phyloP scores from a whole-genome alignment of 345 rosid genomes.

The Citrus unshiu region DNA sequence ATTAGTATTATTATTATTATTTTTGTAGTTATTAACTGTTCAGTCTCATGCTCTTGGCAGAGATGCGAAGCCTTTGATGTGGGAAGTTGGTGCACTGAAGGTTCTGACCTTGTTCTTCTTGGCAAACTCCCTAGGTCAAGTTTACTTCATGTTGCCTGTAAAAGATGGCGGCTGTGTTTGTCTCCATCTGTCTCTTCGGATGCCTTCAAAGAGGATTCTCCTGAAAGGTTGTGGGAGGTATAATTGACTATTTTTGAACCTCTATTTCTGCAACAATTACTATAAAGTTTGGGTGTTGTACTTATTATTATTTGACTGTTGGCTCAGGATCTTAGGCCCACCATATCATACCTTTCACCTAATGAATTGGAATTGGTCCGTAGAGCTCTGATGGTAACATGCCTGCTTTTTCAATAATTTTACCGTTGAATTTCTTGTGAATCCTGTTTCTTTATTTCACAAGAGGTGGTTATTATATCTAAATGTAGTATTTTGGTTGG shows the following conservation, averaged over 20 bases:
- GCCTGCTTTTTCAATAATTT: conserved; percentile 11
- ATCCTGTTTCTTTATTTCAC: background rate
- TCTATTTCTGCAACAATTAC: background rate
- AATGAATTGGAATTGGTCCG: conserved; percentile 81
- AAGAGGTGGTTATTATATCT: conserved; percentile 14
- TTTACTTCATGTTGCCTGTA: conserved; percentile 36
- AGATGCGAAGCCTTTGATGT: conserved; percentile 42
- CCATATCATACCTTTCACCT: conserved; percentile 69
- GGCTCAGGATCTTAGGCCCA: conserved; percentile 57
- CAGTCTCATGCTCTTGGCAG: conserved; percentile 33
- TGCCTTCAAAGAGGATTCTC: conserved; percentile 42
- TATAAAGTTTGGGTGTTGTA: background rate
- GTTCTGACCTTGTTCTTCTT: conserved; percentile 31
- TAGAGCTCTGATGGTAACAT: conserved; percentile 70
- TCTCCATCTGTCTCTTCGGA: conserved; percentile 46
- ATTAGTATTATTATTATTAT: background rate
- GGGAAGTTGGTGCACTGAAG: conserved; percentile 35
- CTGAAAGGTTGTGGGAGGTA: conserved; percentile 97
- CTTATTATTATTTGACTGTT: conserved; percentile 6
- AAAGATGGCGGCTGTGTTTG: conserved; percentile 55
- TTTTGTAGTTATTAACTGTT: conserved; percentile 10
- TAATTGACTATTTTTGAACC: conserved; percentile 5
- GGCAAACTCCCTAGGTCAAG: conserved; percentile 39
- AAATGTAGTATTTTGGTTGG: conserved; percentile 27
- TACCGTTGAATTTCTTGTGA: background rate